These are phyloP conservation scores for Cymbopogon flexuosus DNA, from an alignment of 202 grass and related monocot genomes.

Conservation along the genomic window DNA sequence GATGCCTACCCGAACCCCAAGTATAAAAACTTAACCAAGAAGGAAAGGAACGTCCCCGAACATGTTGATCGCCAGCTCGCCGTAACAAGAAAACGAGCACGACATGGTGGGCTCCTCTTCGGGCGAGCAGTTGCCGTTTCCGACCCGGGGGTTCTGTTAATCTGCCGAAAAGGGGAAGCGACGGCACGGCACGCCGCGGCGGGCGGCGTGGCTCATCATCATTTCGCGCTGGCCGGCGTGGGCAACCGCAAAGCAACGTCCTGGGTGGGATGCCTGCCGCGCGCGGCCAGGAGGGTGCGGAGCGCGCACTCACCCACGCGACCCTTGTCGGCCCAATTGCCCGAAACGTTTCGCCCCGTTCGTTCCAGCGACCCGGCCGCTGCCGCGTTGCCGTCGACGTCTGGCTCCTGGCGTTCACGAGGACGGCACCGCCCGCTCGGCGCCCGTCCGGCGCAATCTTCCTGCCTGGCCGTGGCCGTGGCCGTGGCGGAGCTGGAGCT, in stretches of 20 bases:
- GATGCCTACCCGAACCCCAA: no score
- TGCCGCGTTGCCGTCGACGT: not conserved
- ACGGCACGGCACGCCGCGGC: not conserved
- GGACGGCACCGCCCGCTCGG: not conserved
- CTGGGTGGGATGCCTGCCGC: not conserved
- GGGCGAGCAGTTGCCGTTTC: not conserved
- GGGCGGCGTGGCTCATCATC: not conserved
- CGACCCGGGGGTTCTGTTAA: not conserved
- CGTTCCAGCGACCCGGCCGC: not conserved
- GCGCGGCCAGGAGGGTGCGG: not conserved
- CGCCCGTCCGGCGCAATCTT: not conserved
- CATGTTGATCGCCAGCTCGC: not conserved
- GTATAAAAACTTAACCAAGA: no score
- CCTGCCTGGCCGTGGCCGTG: not conserved
- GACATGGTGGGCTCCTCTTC: not conserved
- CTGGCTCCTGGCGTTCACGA: not conserved
- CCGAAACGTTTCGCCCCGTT: no score
- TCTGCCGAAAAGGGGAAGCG: not conserved
- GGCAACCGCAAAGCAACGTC: not conserved
- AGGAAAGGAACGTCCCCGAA: no score
- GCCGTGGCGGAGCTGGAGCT: no score
- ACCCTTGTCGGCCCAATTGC: constrained; percentile 41
- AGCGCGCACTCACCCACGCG: not conserved
- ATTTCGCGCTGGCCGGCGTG: not conserved
- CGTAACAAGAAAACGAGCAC: not conserved